A percentile compares a stretch with the other conserved stretches of the same genome.
These are phyloP conservation scores for Mucor indicus DNA, from an alignment of 371 early-diverging fungal genomes.

Conservation along the genomic window DNA sequence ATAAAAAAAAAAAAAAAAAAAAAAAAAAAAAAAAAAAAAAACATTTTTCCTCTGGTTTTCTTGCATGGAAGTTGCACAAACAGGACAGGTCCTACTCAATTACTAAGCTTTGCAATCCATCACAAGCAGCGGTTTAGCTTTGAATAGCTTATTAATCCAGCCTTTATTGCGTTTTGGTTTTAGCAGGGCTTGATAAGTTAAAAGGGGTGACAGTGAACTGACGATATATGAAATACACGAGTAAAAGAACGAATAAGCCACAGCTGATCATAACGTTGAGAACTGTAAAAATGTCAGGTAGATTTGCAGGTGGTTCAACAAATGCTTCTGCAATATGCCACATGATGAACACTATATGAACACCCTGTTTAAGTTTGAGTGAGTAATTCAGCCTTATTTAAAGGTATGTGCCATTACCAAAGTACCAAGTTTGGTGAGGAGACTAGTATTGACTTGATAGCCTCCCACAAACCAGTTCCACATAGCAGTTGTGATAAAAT, in stretches of 20 bases:
- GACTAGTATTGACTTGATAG: constrained; percentile 9
- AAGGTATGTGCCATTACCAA: constrained; percentile 2
- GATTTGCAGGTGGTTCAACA: constrained; percentile 61
- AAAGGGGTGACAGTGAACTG: constrained; percentile 32
- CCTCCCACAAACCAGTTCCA: constrained; percentile 70
- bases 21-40: constrained; percentile 2
- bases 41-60: no score
- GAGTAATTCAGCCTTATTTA: not conserved
- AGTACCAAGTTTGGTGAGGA: constrained; percentile 3
- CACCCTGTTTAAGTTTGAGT: constrained; percentile 16
- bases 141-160: no score
- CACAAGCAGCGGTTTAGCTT: no score
- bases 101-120: no score
- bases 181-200: not conserved
- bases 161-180: constrained; percentile 10
- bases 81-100: no score
- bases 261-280: constrained; percentile 72
- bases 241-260: constrained; percentile 59
- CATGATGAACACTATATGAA: constrained; percentile 46
- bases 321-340: constrained; percentile 61
- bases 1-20: constrained; percentile 1
- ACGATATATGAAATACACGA: constrained; percentile 64
- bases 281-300: constrained; percentile 83
- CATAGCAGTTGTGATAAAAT: constrained; percentile 52
- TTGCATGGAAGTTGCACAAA: no score